Conservation (phyloP, 306 rosid genomes). For the Herpetospermum pedunculosum region DNA sequence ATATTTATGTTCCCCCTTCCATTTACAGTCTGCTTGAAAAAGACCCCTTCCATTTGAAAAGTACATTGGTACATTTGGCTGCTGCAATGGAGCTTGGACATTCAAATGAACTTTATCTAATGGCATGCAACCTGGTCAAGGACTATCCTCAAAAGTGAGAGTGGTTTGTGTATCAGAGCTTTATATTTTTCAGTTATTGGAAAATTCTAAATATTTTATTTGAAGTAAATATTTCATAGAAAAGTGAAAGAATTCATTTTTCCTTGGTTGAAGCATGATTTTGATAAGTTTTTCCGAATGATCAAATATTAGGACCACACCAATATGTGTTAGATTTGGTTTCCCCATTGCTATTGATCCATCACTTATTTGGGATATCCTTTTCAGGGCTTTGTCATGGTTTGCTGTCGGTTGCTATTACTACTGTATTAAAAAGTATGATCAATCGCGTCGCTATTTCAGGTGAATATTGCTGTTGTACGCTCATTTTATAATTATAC, state of each 20-base stretch:
- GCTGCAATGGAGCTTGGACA: constrained; percentile 97
- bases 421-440: constrained; percentile 88
- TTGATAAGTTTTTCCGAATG: neutral
- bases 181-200: neutral
- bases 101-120: constrained; percentile 89
- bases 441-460: constrained; percentile 81
- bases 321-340: neutral
- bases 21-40: constrained; percentile 74
- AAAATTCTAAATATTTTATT: neutral
- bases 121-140: constrained; percentile 93
- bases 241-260: neutral
- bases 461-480: constrained; percentile 33
- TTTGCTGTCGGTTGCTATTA: constrained; percentile 98
- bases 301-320: neutral
- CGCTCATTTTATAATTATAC: neutral
- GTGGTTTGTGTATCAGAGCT: constrained; percentile 9
- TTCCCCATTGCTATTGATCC: neutral
- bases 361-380: neutral
- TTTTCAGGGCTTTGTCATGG: constrained; percentile 87
- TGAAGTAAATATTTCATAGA: neutral
- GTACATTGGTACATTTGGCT: constrained; percentile 85
- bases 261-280: neutral
- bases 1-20: no score
- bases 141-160: constrained; percentile 93
- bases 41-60: constrained; percentile 87